Conservation (phyloP, 2,329 filamentous ascomycete genomes). For the Parastagonospora nodorum region DNA sequence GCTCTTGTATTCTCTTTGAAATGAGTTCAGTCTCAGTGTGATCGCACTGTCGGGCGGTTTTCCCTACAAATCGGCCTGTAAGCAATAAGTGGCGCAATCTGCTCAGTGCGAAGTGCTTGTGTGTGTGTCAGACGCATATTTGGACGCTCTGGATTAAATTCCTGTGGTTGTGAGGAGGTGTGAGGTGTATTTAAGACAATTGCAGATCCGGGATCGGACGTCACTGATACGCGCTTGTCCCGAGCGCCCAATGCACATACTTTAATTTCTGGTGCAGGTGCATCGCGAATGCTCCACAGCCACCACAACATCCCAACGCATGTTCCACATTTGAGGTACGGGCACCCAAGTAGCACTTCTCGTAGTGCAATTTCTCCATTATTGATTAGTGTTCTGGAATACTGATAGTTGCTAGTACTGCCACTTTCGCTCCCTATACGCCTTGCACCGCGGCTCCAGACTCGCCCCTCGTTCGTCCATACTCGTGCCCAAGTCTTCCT, state of each 20-base stretch:
- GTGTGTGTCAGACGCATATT: too few species aligned
- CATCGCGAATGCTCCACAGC: slow-evolving; percentile 28
- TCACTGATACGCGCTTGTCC: slow-evolving; percentile 3
- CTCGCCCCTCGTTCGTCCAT: slow-evolving; percentile 9
- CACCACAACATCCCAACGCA: slow-evolving; percentile 18
- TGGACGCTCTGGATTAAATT: not conserved
- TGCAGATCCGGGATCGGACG: slow-evolving; percentile 18
- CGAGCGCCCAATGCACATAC: slow-evolving; percentile 13
- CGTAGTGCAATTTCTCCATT: not conserved
- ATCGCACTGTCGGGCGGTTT: not conserved
- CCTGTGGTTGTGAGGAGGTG: slow-evolving; percentile 1
- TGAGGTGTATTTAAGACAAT: slow-evolving; percentile 28
- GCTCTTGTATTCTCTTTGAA: not conserved
- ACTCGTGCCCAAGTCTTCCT: slow-evolving; percentile 3
- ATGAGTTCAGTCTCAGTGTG: not conserved
- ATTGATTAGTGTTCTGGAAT: not conserved
- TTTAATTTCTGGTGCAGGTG: slow-evolving; percentile 9
- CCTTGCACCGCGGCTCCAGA: slow-evolving; percentile 9
- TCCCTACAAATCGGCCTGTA: not conserved
- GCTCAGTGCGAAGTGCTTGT: too few species aligned
- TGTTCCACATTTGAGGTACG: slow-evolving; percentile 3
- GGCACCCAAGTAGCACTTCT: not conserved
- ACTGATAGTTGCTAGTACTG: not conserved
- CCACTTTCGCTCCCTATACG: not conserved
- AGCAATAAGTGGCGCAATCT: not conserved